phyloP scores from a whole-genome alignment of 2,329 filamentous ascomycete species.

The Pseudogymnoascus sp. region DNA sequence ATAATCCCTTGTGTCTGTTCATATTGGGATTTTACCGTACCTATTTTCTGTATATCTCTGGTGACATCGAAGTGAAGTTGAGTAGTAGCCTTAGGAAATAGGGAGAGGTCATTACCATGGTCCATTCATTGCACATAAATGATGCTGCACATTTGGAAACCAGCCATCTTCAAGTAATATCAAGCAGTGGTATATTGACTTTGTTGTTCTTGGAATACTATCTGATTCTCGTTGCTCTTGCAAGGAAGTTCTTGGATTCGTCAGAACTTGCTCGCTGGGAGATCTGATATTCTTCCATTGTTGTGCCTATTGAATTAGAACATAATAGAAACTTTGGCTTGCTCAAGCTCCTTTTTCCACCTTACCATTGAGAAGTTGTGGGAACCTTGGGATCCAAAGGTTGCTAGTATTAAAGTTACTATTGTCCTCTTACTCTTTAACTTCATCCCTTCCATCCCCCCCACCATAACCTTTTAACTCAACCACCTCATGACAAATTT shows the following conservation, averaged over 20 bases:
- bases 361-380: background rate
- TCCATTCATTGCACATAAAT: background rate
- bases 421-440: background rate
- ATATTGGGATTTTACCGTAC: background rate
- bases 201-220: background rate
- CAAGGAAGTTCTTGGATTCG: background rate
- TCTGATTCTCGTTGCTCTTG: background rate
- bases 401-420: background rate
- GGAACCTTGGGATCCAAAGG: background rate
- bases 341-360: background rate
- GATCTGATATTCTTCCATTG: background rate
- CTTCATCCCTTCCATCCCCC: background rate
- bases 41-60: background rate
- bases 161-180: background rate
- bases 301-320: background rate
- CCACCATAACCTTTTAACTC: background rate
- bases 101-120: background rate
- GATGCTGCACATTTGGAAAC: background rate
- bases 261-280: background rate
- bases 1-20: background rate
- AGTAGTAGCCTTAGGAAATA: background rate
- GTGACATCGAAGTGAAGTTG: background rate
- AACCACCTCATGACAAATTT: background rate
- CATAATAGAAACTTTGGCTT: background rate
- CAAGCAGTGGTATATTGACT: background rate